Evolutionary conservation across 2,329 filamentous ascomycete species (phyloP).

Genomic region (Neurospora crassa): DNA sequence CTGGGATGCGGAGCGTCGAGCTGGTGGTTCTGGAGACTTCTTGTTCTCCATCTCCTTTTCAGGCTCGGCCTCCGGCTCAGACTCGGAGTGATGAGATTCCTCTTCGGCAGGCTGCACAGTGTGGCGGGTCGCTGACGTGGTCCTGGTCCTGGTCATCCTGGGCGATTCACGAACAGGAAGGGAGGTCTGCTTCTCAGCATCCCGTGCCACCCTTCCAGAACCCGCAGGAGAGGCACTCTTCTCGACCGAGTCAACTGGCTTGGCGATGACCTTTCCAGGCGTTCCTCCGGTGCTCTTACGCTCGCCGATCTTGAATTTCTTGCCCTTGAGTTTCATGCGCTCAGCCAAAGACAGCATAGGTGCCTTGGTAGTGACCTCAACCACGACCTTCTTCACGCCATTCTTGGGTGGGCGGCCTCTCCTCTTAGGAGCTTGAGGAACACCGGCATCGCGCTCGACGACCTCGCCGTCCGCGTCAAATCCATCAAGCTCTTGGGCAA

Average conservation of each 20-base stretch:
- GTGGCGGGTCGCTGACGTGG: not conserved
- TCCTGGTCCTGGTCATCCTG: slow-evolving; percentile 14
- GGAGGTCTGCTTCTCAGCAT: not conserved
- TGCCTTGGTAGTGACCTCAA: slow-evolving; percentile 11
- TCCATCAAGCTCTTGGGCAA: slow-evolving; percentile 23
- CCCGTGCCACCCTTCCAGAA: not conserved
- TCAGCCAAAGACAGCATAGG: slow-evolving; percentile 47
- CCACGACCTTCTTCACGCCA: not conserved
- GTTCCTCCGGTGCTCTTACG: slow-evolving; percentile 18
- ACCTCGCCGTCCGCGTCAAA: slow-evolving; percentile 18
- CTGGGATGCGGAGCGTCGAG: not conserved
- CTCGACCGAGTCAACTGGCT: not conserved
- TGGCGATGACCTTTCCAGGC: not conserved
- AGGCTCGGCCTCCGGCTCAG: not conserved
- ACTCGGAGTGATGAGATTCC: not conserved
- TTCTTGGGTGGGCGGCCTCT: slow-evolving; percentile 27
- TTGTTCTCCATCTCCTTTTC: not conserved
- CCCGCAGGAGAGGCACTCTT: not conserved
- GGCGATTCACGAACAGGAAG: not conserved
- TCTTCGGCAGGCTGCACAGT: not conserved
- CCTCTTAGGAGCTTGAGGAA: slow-evolving; percentile 13
- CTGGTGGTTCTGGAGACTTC: not conserved
- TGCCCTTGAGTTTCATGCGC: slow-evolving; percentile 44
- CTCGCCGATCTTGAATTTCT: slow-evolving; percentile 41
- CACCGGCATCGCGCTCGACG: slow-evolving; percentile 8